Base-by-base conservation (phyloP, 2,329 filamentous ascomycete species). In the Sporothrix mexicana region DNA sequence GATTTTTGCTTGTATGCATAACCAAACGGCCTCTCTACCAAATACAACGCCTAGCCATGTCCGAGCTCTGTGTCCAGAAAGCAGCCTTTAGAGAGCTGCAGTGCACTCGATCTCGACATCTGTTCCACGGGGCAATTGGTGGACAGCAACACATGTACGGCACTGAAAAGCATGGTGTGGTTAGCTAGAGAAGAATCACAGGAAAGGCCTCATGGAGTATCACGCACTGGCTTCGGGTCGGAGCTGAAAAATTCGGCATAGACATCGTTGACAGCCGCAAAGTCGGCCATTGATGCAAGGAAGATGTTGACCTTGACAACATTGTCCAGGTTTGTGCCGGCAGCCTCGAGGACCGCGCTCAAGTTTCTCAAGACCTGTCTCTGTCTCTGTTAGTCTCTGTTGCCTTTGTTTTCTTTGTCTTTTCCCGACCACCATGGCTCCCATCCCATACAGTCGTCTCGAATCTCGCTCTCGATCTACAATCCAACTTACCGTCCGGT, bases 51-150 rank as follows among this genome's bases (percentile, higher is more conserved):
- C 30, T 36, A 36, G 30, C 30, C 30, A 36, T 36, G 30, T 7
- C 30, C 30, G 30, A 36, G 30, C 30, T 36, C 30, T 5, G 30
- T 36, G 7, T 36, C 30, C 3, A 4, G 12, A 30, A 47, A 3
- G 3, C 10, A 20, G 36, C 4, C 53, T 43, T 36, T 69, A 69
- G 47, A 73, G 41, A 41, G 62, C n/a, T 30, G 73, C 73, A 51
- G 49, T 90, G 79, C 89, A 91, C 83, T 94, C 92, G 78, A 94
- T 92, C 84, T 94, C 92, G 9, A 94, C 88, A 73, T 91, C 88
- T 3, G 91, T 91, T 12, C 88, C 87, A 78, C 92, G 87, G 1
- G 92, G 92, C 77, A 94, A 82, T 79, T 91, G 87, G 81, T 92
- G 89, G 13, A 94, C 92, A 0, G 91, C 91, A 36, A 94, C 91